Evolutionary conservation across 2,329 filamentous ascomycete genomes (phyloP).

Genomic region (Venturia carpophila): DNA sequence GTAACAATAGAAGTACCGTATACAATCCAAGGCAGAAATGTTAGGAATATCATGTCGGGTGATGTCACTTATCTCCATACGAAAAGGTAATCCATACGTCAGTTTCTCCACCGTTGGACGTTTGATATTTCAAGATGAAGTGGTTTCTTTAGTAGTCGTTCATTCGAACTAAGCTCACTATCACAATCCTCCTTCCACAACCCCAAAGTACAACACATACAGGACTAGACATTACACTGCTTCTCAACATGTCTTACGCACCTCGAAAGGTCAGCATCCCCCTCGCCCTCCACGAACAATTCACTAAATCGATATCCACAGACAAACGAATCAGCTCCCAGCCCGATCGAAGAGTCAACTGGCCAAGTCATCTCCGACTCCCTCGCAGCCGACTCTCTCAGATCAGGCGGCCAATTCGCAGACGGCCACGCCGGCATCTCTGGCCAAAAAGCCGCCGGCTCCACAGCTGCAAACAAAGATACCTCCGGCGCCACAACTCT

Average conservation of each 20-base stretch:
- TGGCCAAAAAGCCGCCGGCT: conserved; percentile 44
- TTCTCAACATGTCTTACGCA: conserved; percentile 13
- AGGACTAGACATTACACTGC: neutral
- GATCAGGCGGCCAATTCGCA: conserved; percentile 50
- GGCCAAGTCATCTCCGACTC: conserved; percentile 61
- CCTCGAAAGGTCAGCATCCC: neutral
- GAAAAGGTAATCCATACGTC: neutral
- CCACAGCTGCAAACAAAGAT: conserved; percentile 50
- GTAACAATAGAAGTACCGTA: too few species aligned
- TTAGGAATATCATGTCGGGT: neutral
- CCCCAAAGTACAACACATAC: neutral
- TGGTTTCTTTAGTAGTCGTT: neutral
- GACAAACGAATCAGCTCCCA: conserved; percentile 43
- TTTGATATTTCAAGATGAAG: neutral
- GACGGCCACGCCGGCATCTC: conserved; percentile 49
- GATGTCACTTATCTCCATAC: neutral
- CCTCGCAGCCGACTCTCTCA: conserved; percentile 65
- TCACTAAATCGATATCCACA: conserved; percentile 22
- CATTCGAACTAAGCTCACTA: neutral
- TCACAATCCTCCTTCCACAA: neutral
- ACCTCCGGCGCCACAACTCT: conserved; percentile 46
- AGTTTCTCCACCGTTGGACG: neutral
- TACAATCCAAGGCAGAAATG: too few species aligned
- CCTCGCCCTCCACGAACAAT: neutral
- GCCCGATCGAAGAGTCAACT: conserved; percentile 50